phyloP scores from a whole-genome alignment of 169 alveolate species.

The Plasmodium berghei region DNA sequence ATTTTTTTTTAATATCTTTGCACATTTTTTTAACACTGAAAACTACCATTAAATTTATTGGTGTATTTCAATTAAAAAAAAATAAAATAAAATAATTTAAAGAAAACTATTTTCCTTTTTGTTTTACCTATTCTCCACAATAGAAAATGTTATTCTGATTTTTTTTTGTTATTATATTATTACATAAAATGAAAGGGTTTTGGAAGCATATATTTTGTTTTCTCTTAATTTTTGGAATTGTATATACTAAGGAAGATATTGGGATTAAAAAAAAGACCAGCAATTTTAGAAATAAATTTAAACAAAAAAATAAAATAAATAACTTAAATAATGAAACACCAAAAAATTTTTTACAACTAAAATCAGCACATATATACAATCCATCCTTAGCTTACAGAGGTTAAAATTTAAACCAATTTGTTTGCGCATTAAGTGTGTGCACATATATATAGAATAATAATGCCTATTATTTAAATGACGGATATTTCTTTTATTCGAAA shows the following conservation, averaged over 20 bases:
- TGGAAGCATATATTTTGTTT: background rate
- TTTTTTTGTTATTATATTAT: background rate
- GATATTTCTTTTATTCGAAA: background rate
- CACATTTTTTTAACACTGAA: no score
- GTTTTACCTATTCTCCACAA: background rate
- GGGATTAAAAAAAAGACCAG: background rate
- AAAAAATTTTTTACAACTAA: slow-evolving; percentile 42
- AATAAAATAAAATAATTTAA: no score
- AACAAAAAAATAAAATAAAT: background rate
- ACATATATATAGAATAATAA: background rate
- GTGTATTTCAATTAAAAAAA: no score
- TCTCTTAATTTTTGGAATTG: slow-evolving; percentile 3
- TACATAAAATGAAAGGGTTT: slow-evolving; percentile 2
- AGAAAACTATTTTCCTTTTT: background rate
- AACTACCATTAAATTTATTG: no score
- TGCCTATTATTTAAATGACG: background rate
- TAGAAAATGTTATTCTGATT: background rate
- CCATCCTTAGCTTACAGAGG: slow-evolving; percentile 66
- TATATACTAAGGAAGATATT: background rate
- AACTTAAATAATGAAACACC: slow-evolving; percentile 13
- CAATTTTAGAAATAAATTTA: slow-evolving; percentile 15
- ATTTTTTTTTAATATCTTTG: no score
- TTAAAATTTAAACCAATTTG: background rate
- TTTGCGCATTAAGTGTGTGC: background rate
- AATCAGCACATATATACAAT: slow-evolving; percentile 29